phyloP scores from a whole-genome alignment of 257 asterid species.

The Schizonepeta tenuifolia region DNA sequence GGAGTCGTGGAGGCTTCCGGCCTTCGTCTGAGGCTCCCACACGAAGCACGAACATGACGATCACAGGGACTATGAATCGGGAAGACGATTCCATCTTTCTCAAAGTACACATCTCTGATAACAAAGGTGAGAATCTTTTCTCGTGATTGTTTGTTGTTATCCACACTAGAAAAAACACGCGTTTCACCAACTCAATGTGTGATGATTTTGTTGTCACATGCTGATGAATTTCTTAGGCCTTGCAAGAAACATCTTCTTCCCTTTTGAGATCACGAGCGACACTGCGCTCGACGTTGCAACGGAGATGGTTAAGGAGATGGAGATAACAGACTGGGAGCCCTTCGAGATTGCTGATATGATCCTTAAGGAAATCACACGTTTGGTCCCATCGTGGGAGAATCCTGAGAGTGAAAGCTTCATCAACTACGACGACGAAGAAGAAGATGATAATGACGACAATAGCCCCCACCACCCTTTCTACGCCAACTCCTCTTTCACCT shows the following conservation, averaged over 20 bases:
- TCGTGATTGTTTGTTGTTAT: neutral
- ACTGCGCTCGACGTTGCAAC: slow-evolving; percentile 71
- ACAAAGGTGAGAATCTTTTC: slow-evolving; percentile 47
- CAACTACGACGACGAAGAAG: slow-evolving; percentile 51
- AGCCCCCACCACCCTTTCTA: slow-evolving; percentile 54
- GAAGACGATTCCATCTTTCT: slow-evolving; percentile 72
- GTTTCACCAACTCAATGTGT: no score
- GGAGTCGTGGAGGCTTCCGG: neutral
- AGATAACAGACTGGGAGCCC: slow-evolving; percentile 72
- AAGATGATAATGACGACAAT: slow-evolving; percentile 56
- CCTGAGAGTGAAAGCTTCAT: slow-evolving; percentile 54
- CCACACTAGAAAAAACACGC: no score
- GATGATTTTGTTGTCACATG: neutral
- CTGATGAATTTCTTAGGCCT: slow-evolving; percentile 44
- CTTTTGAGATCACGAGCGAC: slow-evolving; percentile 65
- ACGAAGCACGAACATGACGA: slow-evolving; percentile 57
- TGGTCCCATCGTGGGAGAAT: slow-evolving; percentile 60
- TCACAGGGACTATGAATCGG: slow-evolving; percentile 65
- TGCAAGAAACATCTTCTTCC: slow-evolving; percentile 63
- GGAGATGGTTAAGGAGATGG: slow-evolving; percentile 82
- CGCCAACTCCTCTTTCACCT: slow-evolving; percentile 52
- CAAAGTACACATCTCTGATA: slow-evolving; percentile 66
- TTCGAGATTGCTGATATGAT: slow-evolving; percentile 81
- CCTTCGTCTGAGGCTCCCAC: slow-evolving; percentile 5
- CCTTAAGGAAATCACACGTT: slow-evolving; percentile 54